Percentiles rank a stretch among this genome's conserved stretches.
Conservation (phyloP, 441 rosid genomes). For the Erodium trifolium region DNA sequence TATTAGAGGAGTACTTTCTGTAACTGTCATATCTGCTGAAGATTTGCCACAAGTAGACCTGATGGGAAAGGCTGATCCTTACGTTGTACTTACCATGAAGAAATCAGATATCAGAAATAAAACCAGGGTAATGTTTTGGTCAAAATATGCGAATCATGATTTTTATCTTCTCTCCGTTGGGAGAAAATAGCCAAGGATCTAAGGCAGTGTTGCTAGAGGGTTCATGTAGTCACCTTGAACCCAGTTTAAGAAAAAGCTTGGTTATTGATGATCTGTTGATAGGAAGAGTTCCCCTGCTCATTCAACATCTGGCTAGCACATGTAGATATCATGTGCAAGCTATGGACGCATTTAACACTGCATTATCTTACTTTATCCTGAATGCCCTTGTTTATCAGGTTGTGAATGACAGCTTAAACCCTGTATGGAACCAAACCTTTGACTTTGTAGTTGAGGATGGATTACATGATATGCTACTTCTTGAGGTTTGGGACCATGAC, state of each 20-base stretch:
- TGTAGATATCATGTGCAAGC: constrained; percentile 1
- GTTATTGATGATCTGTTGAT: background rate
- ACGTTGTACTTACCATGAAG: constrained; percentile 72
- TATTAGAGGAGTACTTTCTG: constrained; percentile 79
- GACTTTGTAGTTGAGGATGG: constrained; percentile 97
- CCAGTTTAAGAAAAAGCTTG: background rate
- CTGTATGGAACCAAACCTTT: constrained; percentile 95
- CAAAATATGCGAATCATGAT: constrained; percentile 1
- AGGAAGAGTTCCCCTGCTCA: background rate
- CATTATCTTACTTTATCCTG: background rate
- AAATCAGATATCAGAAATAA: constrained; percentile 69
- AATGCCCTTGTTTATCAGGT: constrained; percentile 38
- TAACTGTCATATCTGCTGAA: constrained; percentile 78
- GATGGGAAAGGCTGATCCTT: constrained; percentile 95
- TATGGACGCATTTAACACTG: background rate
- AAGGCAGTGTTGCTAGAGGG: background rate
- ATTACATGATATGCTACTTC: constrained; percentile 83
- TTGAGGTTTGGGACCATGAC: constrained; percentile 94
- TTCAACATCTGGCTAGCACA: background rate
- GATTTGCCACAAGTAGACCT: constrained; percentile 72
- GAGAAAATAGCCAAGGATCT: background rate
- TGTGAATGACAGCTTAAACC: constrained; percentile 80
- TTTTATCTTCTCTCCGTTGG: background rate
- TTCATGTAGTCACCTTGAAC: background rate
- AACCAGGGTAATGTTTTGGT: constrained; percentile 62